Percentiles rank a stretch among this genome's conserved stretches.
Evolutionary conservation across 139 green algal genomes (phyloP).

Genomic region (Auxenochlorella pyrenoidosa): DNA sequence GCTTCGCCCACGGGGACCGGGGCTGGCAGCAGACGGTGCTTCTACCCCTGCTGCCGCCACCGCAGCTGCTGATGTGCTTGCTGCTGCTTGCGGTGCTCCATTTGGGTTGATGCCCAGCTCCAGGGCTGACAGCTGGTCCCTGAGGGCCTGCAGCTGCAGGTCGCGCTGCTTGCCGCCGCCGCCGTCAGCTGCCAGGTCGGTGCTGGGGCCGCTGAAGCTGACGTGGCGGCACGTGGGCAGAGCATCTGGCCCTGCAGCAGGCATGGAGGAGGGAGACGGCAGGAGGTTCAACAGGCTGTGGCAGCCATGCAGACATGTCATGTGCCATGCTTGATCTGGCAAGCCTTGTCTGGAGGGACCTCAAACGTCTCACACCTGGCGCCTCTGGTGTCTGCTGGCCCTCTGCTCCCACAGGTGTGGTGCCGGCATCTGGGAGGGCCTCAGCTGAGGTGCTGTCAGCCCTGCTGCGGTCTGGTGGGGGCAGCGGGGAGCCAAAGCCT

Average conservation of each 20-base stretch:
- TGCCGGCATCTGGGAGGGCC: neutral
- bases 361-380: neutral
- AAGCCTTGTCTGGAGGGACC: too few relatives aligned
- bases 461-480: neutral
- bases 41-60: neutral
- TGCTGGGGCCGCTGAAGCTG: neutral
- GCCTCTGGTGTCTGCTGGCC: constrained; percentile 20
- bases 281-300: neutral
- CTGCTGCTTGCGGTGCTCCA: neutral
- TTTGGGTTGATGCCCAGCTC: neutral
- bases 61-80: too few relatives aligned
- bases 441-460: neutral
- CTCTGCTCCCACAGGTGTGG: constrained; percentile 21
- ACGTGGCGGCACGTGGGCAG: neutral
- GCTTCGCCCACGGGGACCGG: neutral
- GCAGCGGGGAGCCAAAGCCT: constrained; percentile 21
- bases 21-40: neutral
- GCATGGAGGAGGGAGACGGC: neutral
- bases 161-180: neutral
- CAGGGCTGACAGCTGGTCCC: neutral
- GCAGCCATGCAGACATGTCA: neutral
- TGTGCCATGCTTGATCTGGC: neutral
- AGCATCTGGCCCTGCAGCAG: neutral
- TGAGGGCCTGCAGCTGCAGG: neutral
- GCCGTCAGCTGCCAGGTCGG: neutral